phyloP scores from a whole-genome alignment of 1,284 basidiomycete genomes.

The Puccinia novopanici region DNA sequence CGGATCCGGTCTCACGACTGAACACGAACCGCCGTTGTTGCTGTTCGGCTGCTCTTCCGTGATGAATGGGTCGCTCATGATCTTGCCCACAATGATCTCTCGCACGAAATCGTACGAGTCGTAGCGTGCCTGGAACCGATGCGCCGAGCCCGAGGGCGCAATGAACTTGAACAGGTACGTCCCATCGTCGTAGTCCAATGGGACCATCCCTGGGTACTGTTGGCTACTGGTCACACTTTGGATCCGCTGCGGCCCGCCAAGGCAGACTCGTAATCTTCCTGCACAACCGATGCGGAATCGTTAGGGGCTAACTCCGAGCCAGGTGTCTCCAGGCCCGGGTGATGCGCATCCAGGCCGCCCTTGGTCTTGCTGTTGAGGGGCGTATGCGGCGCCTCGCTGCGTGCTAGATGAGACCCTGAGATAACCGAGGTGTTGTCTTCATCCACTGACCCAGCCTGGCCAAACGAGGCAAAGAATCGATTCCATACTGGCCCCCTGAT shows the following conservation, averaged over 20 bases:
- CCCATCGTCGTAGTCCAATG: constrained; percentile 76
- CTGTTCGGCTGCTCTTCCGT: constrained; percentile 62
- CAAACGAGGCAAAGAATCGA: constrained; percentile 74
- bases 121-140: constrained; percentile 97
- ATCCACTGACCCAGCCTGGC: constrained; percentile 51
- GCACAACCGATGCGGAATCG: constrained; percentile 81
- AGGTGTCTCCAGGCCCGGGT: constrained; percentile 62
- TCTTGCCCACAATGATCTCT: constrained; percentile 90
- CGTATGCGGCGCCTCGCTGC: constrained; percentile 50
- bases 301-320: constrained; percentile 84
- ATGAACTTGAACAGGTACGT: constrained; percentile 99
- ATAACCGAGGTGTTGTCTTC: constrained; percentile 24
- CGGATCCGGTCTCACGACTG: constrained; percentile 69
- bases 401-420: constrained; percentile 31
- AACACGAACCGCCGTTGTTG: constrained; percentile 54
- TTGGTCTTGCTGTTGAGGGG: constrained; percentile 37
- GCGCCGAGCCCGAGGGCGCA: constrained; percentile 89
- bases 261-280: constrained; percentile 42
- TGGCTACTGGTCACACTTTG: constrained; percentile 13
- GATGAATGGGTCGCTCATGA: constrained; percentile 88
- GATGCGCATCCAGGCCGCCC: not conserved
- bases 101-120: constrained; percentile 85
- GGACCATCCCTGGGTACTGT: constrained; percentile 57
- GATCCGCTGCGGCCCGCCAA: constrained; percentile 26
- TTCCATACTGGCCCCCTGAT: constrained; percentile 94